Percentiles rank a stretch among this genome's conserved stretches.
Conservation (phyloP, 208 protist species). For the Strigomonas culicis region DNA sequence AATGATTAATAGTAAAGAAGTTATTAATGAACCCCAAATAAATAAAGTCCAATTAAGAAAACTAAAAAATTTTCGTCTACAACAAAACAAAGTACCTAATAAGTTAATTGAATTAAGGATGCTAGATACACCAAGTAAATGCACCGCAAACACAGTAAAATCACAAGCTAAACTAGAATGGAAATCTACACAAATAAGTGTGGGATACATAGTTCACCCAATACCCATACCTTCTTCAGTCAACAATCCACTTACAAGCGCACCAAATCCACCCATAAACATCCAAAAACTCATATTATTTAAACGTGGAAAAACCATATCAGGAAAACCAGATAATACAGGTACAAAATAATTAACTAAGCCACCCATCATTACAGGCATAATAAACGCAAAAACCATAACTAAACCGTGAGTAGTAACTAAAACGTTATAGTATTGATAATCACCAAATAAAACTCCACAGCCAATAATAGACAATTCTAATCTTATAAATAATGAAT, state of each 20-base stretch:
- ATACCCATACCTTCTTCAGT: constrained; percentile 84
- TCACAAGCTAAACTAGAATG: constrained; percentile 83
- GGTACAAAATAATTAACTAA: constrained; percentile 55
- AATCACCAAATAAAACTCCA: constrained; percentile 69
- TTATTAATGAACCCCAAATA: constrained; percentile 49
- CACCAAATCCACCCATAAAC: constrained; percentile 59
- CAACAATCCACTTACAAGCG: constrained; percentile 74
- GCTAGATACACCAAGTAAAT: constrained; percentile 76
- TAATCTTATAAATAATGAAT: constrained; percentile 75
- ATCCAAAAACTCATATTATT: constrained; percentile 73
- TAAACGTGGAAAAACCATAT: constrained; percentile 58
- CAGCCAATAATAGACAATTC: constrained; percentile 53
- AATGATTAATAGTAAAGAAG: constrained; percentile 38
- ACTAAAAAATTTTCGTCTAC: constrained; percentile 48
- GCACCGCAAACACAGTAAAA: constrained; percentile 78
- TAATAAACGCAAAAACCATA: constrained; percentile 66
- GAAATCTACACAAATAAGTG: constrained; percentile 79
- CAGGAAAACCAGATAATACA: constrained; percentile 52
- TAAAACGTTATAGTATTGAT: constrained; percentile 75
- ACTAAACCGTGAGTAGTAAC: constrained; percentile 62
- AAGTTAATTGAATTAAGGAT: constrained; percentile 45
- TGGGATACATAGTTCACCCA: constrained; percentile 76
- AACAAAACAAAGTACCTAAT: constrained; percentile 44
- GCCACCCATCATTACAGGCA: constrained; percentile 77
- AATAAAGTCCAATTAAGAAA: constrained; percentile 59